phyloP scores from a whole-genome alignment of 192 early-diverging fungal species.

The Powellomyces hirtus region DNA sequence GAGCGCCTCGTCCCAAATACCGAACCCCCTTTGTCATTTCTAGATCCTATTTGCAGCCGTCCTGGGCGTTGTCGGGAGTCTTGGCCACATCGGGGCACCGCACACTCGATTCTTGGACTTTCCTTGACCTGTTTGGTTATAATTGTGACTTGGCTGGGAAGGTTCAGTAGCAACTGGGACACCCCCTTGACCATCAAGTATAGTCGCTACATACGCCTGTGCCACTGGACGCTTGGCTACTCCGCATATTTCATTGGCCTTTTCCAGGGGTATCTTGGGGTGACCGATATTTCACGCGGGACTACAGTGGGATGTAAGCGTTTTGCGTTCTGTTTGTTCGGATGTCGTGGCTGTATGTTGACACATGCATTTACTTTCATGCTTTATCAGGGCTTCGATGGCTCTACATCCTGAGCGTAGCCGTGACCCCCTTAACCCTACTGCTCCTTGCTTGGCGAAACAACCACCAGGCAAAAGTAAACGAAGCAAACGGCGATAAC shows the following conservation, averaged over 20 bases:
- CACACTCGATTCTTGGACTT: slow-evolving; percentile 30
- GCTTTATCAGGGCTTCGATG: background rate
- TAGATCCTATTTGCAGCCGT: slow-evolving; percentile 31
- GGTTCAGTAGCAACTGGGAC: background rate
- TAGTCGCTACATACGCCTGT: background rate
- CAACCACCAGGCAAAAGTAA: background rate
- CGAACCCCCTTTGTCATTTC: no score
- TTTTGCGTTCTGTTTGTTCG: no score
- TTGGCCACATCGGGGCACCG: slow-evolving; percentile 17
- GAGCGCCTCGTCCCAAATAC: no score
- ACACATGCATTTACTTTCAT: no score
- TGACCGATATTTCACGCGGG: slow-evolving; percentile 12
- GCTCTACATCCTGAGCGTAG: slow-evolving; percentile 7
- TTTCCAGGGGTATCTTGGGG: slow-evolving; percentile 29
- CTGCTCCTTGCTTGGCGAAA: slow-evolving; percentile 4
- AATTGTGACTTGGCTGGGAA: background rate
- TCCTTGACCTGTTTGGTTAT: slow-evolving; percentile 16
- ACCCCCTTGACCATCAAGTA: background rate
- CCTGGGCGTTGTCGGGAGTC: slow-evolving; percentile 31
- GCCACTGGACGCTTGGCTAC: slow-evolving; percentile 23
- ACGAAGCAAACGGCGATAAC: background rate
- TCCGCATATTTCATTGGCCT: slow-evolving; percentile 27
- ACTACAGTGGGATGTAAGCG: background rate
- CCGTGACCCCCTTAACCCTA: background rate
- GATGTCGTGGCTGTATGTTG: no score